Evolutionary conservation across 257 asterid species (phyloP).

Genomic region (Gynochthodes officinalis): DNA sequence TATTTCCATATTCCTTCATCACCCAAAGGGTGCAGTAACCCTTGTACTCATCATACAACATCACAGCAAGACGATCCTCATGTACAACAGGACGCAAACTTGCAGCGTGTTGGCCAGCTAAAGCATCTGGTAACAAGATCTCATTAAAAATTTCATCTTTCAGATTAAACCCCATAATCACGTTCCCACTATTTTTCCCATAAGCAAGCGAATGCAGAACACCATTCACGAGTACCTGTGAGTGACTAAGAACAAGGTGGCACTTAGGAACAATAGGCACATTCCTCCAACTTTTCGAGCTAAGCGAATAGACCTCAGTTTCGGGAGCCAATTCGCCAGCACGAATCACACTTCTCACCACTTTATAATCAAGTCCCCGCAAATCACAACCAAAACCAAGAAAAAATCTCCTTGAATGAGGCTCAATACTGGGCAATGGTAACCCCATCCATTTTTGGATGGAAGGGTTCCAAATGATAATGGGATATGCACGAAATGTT

Average conservation of each 20-base stretch:
- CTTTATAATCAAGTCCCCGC: slow-evolving; percentile 11
- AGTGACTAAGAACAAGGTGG: not conserved
- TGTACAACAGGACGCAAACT: not conserved
- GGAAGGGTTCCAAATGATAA: slow-evolving; percentile 16
- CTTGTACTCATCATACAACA: not conserved
- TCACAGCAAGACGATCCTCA: slow-evolving; percentile 3
- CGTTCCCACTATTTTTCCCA: not conserved
- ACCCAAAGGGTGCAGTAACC: slow-evolving; percentile 15
- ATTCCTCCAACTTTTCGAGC: slow-evolving; percentile 6
- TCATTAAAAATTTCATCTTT: slow-evolving; percentile 14
- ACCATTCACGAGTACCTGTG: slow-evolving; percentile 7
- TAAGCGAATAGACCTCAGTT: slow-evolving; percentile 20
- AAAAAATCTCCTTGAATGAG: not conserved
- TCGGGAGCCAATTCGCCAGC: not conserved
- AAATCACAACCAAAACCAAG: slow-evolving; percentile 21
- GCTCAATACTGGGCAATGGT: slow-evolving; percentile 10
- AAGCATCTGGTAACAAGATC: slow-evolving; percentile 13
- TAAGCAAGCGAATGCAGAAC: slow-evolving; percentile 15
- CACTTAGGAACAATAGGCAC: not conserved
- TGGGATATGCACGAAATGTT: not conserved
- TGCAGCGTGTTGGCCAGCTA: not conserved
- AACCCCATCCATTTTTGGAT: slow-evolving; percentile 2
- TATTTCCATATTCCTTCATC: slow-evolving; percentile 21
- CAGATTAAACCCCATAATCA: slow-evolving; percentile 17
- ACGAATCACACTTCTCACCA: slow-evolving; percentile 16